These are phyloP conservation scores for Neurospora sp. DNA, from an alignment of 495 filamentous ascomycete genomes.

Conservation along the genomic window DNA sequence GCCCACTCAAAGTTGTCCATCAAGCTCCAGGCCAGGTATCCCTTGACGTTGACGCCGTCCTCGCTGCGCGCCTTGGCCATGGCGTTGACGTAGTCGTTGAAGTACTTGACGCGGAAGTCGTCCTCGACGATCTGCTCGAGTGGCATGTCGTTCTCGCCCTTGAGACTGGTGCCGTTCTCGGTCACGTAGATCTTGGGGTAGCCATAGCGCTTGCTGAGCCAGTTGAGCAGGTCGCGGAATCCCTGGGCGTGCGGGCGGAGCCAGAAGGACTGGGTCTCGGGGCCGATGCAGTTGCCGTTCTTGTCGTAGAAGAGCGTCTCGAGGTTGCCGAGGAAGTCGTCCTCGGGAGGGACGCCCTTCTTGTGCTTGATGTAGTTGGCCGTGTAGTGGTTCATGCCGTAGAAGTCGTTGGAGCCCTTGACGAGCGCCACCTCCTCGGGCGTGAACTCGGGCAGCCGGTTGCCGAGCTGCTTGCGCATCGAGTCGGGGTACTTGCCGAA, in stretches of 20 bases:
- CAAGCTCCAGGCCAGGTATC: slow-evolving; percentile 64
- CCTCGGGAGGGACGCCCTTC: slow-evolving; percentile 42
- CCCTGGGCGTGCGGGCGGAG: slow-evolving; percentile 59
- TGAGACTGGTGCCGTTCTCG: slow-evolving; percentile 70
- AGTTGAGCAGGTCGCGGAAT: slow-evolving; percentile 67
- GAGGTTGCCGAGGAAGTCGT: slow-evolving; percentile 64
- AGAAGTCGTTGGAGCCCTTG: slow-evolving; percentile 70
- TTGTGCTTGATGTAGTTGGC: slow-evolving; percentile 73
- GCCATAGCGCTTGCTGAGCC: slow-evolving; percentile 67
- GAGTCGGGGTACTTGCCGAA: slow-evolving; percentile 66
- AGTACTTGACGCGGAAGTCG: slow-evolving; percentile 67
- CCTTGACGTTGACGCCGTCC: slow-evolving; percentile 62
- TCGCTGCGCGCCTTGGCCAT: slow-evolving; percentile 56
- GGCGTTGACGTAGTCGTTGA: slow-evolving; percentile 60
- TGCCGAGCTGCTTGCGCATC: slow-evolving; percentile 63
- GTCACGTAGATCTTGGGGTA: slow-evolving; percentile 71
- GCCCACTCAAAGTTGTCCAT: slow-evolving; percentile 68
- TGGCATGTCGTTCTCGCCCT: slow-evolving; percentile 67
- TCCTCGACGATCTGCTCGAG: slow-evolving; percentile 60
- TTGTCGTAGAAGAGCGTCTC: slow-evolving; percentile 60
- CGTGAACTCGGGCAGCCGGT: slow-evolving; percentile 56
- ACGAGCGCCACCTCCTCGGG: slow-evolving; percentile 56
- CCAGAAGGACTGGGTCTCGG: slow-evolving; percentile 69
- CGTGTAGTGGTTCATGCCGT: slow-evolving; percentile 81
- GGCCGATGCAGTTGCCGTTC: slow-evolving; percentile 56